Evolutionary conservation across 2,329 filamentous ascomycete species (phyloP).

Genomic region (Leptographium radiaticola): DNA sequence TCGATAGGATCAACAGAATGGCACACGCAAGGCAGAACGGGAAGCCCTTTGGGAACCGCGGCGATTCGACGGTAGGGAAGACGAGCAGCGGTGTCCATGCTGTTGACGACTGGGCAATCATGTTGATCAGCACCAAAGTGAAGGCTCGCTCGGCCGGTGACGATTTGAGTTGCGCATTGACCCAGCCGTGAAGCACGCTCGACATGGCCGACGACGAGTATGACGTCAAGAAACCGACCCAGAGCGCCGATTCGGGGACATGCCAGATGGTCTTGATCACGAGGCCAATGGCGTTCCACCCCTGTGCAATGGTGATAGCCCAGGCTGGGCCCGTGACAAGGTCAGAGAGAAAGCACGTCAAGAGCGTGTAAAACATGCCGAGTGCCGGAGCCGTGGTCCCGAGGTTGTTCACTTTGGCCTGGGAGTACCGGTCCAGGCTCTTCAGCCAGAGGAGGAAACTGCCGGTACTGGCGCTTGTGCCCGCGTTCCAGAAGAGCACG

Average conservation of each 20-base stretch:
- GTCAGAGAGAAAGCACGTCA: slow-evolving; percentile 42
- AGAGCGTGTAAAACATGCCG: slow-evolving; percentile 42
- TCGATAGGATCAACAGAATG: neutral
- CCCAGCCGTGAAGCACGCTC: slow-evolving; percentile 42
- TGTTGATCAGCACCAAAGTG: slow-evolving; percentile 27
- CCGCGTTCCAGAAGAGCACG: slow-evolving; percentile 43
- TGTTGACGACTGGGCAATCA: slow-evolving; percentile 39
- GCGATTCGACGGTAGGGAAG: slow-evolving; percentile 31
- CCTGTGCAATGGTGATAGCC: slow-evolving; percentile 38
- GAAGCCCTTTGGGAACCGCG: slow-evolving; percentile 29
- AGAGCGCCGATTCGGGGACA: slow-evolving; percentile 39
- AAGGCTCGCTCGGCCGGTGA: slow-evolving; percentile 25
- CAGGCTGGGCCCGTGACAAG: slow-evolving; percentile 37
- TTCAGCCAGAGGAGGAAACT: slow-evolving; percentile 47
- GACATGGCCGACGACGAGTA: slow-evolving; percentile 38
- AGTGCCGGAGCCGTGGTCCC: slow-evolving; percentile 20
- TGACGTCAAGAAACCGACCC: slow-evolving; percentile 37
- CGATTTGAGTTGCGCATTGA: slow-evolving; percentile 31
- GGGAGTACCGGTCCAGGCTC: slow-evolving; percentile 22
- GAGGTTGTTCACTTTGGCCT: slow-evolving; percentile 4
- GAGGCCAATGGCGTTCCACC: slow-evolving; percentile 38
- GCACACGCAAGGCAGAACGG: slow-evolving; percentile 15
- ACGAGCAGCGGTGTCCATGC: slow-evolving; percentile 31
- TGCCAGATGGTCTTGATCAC: slow-evolving; percentile 38
- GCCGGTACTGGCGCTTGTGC: slow-evolving; percentile 24